Evolutionary conservation across 2,329 filamentous ascomycete genomes (phyloP), one percentile per base, ranked within the genome.

Genomic region (Fusarium penzigii): DNA sequence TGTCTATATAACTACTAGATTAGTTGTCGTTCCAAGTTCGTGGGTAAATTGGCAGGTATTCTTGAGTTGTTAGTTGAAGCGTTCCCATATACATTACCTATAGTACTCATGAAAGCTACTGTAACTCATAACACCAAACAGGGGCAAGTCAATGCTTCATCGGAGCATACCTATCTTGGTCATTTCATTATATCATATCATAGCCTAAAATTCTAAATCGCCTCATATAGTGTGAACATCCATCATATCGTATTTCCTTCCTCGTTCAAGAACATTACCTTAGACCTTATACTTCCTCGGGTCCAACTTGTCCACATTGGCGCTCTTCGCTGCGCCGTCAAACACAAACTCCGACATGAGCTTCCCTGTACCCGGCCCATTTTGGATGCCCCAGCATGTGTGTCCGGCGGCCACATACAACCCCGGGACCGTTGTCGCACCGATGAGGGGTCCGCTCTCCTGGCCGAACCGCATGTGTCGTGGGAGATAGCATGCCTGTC

Each of bases 361-460:
- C 72, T 87, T 90, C 5, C 90, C 90, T 8, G 93, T 97, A 2
- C 82, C 94, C 1, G 93, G 92, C 1, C 86, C 91, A 74, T 99
- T 97, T 75, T 97, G 93, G 17, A 99, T 96, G 0, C 94, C 94
- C 94, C 94, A 99, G 74, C 93, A 97, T 2, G 92, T 96, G 76
- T 99, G 94, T 0, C 94, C 94, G 0, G 90, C 82, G 1, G 94
- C 94, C 53, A 97, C 78, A 70, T 88, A 87, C 41, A 97, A 65
- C 0, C 92, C 92, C 7, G 84, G 82, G 0, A 87, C 83, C 2
- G 82, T 81, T 8, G 92, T 92, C 48, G 80, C 76, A 0, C 94
- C 94, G 20, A 97, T 81, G 45, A 97, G 71, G 6, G 94, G 93
- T 0, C 84, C 85, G 38, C 72, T 75, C 68, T 84, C 81, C 42